Evolutionary conservation across 2,329 filamentous ascomycete genomes (phyloP), one percentile per base, ranked within the genome.

Genomic region (Metarhizium brunneum): DNA sequence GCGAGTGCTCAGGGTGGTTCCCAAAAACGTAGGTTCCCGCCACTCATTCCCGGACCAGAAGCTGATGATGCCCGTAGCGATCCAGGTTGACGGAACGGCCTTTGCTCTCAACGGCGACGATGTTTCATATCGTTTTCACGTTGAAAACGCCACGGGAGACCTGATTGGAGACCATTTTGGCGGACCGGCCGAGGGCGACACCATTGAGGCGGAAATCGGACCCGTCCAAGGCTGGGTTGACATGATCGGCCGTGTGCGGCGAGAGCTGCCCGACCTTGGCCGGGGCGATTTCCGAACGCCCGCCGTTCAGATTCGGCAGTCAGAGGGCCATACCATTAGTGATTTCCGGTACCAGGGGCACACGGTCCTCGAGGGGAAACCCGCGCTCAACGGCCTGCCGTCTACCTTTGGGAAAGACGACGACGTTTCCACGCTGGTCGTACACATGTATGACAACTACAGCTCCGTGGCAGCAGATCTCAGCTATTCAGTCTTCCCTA

Each of bases 191-290:
- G 75, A 75, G 2, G 83, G 84, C 52, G 74, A 79, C 6, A 61
- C 62, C n/a, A 54, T 61, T 47, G 54, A 78, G 2, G 73, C 76
- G 0, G 69, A 73, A 1, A 70, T 74, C 7, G 58, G 56, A 3
- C 63, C 64, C 14, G 61, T 63, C 6, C 60, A 74, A 18, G 84
- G 84, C 48, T 86, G 83, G 83, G 71, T 76, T 40, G 69, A 75
- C 36, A 63, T 73, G 51, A 66, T 76, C 40, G 76, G 76, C 11
- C 81, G 79, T 47, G 64, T 76, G 16, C 76, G 80, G 16, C 77
- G 84, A 32, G 84, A 86, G 63, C 85, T 84, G 54, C 84, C 84
- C 2, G 83, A 87, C 57, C 70, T 83, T 4, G 83, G 84, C 1
- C 76, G 83, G 7, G 83, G 83, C 16, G 84, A 87, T 62, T 83